Conservation (phyloP, 2,329 filamentous ascomycete species). For the Colletotrichum sp. region DNA sequence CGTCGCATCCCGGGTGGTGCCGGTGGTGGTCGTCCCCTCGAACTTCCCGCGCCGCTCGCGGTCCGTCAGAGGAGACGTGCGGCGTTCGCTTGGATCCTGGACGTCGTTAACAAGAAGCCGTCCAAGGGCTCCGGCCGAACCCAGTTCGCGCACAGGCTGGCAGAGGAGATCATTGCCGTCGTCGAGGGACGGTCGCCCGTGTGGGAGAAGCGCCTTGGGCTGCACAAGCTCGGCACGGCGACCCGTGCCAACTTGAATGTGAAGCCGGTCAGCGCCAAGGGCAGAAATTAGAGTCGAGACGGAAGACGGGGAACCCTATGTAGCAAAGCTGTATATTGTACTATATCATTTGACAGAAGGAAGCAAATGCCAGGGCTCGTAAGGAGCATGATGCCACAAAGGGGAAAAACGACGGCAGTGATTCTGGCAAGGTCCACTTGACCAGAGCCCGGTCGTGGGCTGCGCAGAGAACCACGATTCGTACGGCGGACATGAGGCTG, state of each 20-base stretch:
- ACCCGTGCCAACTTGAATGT: conserved; percentile 73
- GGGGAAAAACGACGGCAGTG: not conserved
- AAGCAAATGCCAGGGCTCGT: not conserved
- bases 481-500: not conserved
- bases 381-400: not conserved
- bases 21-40: conserved; percentile 84
- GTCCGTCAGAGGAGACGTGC: conserved; percentile 77
- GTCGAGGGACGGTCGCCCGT: conserved; percentile 83
- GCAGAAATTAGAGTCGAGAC: not conserved
- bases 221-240: conserved; percentile 83
- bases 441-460: not conserved
- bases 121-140: conserved; percentile 73
- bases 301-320: not conserved
- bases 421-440: not conserved
- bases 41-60: conserved; percentile 79
- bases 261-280: conserved; percentile 35
- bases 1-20: conserved; percentile 76
- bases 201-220: conserved; percentile 79
- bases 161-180: conserved; percentile 85
- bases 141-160: conserved; percentile 78
- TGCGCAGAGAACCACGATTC: not conserved
- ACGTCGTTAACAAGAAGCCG: conserved; percentile 79
- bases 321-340: conserved; percentile 22
- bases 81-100: conserved; percentile 89
- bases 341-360: conserved; percentile 5